Evolutionary conservation across 768 basidiomycete species (phyloP), one percentile per base, ranked within the genome.

Genomic region (Mycena olivaceomarginata): DNA sequence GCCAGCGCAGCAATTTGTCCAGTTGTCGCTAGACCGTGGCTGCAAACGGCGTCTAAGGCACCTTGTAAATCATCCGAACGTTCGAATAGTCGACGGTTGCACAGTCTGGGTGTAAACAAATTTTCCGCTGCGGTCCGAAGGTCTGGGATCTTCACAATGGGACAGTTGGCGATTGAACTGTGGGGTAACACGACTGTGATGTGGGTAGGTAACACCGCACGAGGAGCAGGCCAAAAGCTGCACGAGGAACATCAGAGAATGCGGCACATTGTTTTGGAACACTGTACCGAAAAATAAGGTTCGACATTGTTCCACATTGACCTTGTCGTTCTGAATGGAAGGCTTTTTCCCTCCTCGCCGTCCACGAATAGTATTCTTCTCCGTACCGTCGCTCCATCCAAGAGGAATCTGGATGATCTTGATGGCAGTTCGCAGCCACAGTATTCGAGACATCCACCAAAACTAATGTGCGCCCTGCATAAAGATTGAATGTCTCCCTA

Each of bases 31-130:
- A 10, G 25, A 39, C 16, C 22, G 22, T 60, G 16, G 16, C 59
- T 18, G 31, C n/a, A 62, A 15, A 66, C 37, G 0, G 45, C 18
- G 22, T 48, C 18, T 9, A 76, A 31, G 12, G 57, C 60, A 25
- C 31, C 10, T 43, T 76, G 75, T 37, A 76, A 25, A 12, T 25
- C 31, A n/a, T 12, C 22, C 5, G 56, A 45, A 12, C 56, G 2
- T 48, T 70, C 68, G 31, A 70, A 76, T 37, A 76, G 31, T 1
- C 16, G 25, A 2, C 75, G 68, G 39, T 76, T 76, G 20, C 64
- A 68, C 41, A 76, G 22, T 51, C 20, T 70, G 8, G 8, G 8
- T 10, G 41, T 8, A n/a, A 76, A 65, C 12, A 76, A 51, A 11
- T 15, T 13, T 39, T 53, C 5, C 15, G 51, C n/a, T 13, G 41